Evolutionary conservation across 495 filamentous ascomycete genomes (phyloP), one percentile per base, ranked within the genome.

Genomic region (Aspergillus mulundensis): DNA sequence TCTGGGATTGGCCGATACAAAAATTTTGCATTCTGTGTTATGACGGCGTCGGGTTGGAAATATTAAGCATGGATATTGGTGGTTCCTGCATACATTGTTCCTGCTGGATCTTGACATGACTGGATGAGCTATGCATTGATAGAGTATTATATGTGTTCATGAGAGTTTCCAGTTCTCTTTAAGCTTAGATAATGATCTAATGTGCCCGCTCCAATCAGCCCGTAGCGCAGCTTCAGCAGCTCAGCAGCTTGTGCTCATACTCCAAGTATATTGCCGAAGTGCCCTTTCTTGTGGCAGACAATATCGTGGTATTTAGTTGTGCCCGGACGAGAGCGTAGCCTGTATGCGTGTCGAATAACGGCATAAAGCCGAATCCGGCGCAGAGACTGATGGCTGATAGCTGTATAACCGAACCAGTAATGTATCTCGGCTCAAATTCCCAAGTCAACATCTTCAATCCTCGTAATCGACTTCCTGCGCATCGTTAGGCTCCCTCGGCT

Each of bases 401-500:
- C 32, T 41, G 21, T 38, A 39, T 41, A 15, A 38, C 25, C 28
- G 48, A 25, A 20, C 38, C 24, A 18, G 7, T 28, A 39, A 40
- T 15, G 25, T 40, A 18, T 11, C 40, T 24, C 16, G n/a, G 11
- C 10, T 14, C 8, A 15, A 40, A 15, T 15, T 40, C 32, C 20
- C 34, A 21, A 7, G 3, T 10, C 3, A 15, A 23, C 5, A 14
- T 24, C 21, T 30, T 53, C 50, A 53, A 42, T 73, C 84, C 49
- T 81, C 77, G 42, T 80, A 84, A 24, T 90, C 85, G 36, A 81
- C 79, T n/a, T 86, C 82, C 45, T 89, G 80, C 44, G 87, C 86
- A 52, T 96, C 92, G 18, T 82, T 81, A 19, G 93, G 83, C 67
- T 96, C 95, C 64, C 80, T 83, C 0, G 94, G 94, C 66, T 98